Base-by-base conservation (phyloP, 2,329 filamentous ascomycete species). In the Apiospora sp. region DNA sequence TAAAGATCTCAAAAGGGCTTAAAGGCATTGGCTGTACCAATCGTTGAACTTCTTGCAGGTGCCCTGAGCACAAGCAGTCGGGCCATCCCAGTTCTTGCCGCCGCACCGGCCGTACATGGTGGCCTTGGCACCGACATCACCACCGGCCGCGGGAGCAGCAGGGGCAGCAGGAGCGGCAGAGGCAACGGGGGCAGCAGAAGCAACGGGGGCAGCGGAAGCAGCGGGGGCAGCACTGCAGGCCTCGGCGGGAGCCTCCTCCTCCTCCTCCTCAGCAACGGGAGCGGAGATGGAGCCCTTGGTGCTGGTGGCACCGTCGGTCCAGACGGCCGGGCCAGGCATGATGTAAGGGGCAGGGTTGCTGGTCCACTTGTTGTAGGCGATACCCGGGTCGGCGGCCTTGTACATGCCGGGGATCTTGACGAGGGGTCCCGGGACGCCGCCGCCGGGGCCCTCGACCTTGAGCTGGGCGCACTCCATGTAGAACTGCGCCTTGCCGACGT, bases 381-480 rank as follows among this genome's bases (percentile, higher is more conserved):
- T 73, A 16, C 72, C 72, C n/a, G 72, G 67, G 22, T 73, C 72
- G 44, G 46, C 61, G 67, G 67, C 72, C 46, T 68, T 71, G 71
- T 76, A 79, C 69, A 84, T 72, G 74, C 84, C 84, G 10, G 84
- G 84, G 73, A 86, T 85, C 49, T 79, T 74, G 30, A 84, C 84
- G 16, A 83, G 76, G 5, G 84, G 83, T 0, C 75, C 73, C 0
- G 84, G 83, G 13, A 70, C 77, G 44, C 82, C 83, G 70, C 71
- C 79, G 1, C 83, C 83, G 41, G 81, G 80, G n/a, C 82, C 81
- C 24, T 79, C 80, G 58, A 86, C 81, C 72, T 79, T 82, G 46
- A 86, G 73, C 79, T 86, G 84, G 0, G 81, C 83, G 74, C 84
- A 86, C 6, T 81, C 81, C 61, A 85, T 82, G 76, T 86, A 86